Conservation (phyloP, 805 yeast species). For the Kluyveromyces lactis region DNA sequence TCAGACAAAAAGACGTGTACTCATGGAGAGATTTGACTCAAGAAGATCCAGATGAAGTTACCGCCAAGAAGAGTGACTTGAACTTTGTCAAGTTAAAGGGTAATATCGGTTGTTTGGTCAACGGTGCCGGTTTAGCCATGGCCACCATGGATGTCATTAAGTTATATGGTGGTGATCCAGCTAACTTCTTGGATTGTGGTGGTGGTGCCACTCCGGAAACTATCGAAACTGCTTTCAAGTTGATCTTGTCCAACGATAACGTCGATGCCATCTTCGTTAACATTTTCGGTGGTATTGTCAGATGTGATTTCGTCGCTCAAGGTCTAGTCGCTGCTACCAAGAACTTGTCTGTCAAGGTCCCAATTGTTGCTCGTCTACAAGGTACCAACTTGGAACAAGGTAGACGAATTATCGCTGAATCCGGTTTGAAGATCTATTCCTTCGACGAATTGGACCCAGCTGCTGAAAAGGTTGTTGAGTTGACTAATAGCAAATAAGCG, state of each 20-base stretch:
- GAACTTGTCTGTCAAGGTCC: constrained; percentile 81
- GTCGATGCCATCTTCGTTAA: constrained; percentile 95
- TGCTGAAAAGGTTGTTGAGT: constrained; percentile 86
- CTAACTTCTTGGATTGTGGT: constrained; percentile 98
- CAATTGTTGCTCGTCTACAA: constrained; percentile 96
- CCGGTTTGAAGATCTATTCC: constrained; percentile 88
- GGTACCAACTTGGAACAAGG: constrained; percentile 95
- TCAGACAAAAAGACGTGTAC: constrained; percentile 91
- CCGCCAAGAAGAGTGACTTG: constrained; percentile 81
- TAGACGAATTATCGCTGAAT: constrained; percentile 71
- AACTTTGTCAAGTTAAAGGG: constrained; percentile 98
- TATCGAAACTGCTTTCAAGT: constrained; percentile 91
- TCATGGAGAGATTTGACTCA: constrained; percentile 95
- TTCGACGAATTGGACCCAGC: constrained; percentile 94
- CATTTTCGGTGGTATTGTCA: constrained; percentile 98
- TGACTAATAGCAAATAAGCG: constrained; percentile 32
- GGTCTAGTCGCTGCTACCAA: constrained; percentile 95
- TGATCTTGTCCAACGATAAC: constrained; percentile 79
- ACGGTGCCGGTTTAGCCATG: constrained; percentile 99
- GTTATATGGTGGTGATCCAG: constrained; percentile 97
- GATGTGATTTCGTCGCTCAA: constrained; percentile 98
- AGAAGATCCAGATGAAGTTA: constrained; percentile 96
- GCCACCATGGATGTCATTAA: constrained; percentile 99
- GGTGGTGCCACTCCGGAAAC: constrained; percentile 99
- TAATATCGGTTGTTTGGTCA: constrained; percentile 96